Evolutionary conservation across 352 stramenopile genomes (phyloP), one percentile per base, ranked within the genome.

Genomic region (Proteromonas lacertae): DNA sequence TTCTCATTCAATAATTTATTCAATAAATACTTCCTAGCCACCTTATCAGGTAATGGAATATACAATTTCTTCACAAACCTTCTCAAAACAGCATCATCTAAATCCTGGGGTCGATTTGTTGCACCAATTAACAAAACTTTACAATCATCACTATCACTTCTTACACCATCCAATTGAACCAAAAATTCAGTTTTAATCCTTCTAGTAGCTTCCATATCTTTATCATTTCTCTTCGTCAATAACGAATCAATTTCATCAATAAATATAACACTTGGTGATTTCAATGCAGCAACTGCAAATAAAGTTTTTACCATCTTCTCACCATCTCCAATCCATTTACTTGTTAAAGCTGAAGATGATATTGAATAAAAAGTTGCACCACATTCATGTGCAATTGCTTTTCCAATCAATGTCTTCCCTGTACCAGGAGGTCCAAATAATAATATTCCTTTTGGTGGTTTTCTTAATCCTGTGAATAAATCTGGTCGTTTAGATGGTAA

Each of bases 161-260:
- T 69, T 12, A 70, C 70, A 40, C 76, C 81, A 54, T 96, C 81
- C 16, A 95, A 57, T 52, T 93, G 78, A 1, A 96, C 78, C 2
- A 95, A 56, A 54, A 94, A 95, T 51, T 96, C 84, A 0, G 81
- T 96, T 52, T 95, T 96, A 47, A 96, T 90, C 16, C 81, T 55
- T 19, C 81, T 51, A 53, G 68, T 90, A 1, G 78, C 79, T 59
- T 95, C 81, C 45, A 95, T 92, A 44, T 97, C 82, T 48, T 92
- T 75, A 0, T 69, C 72, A 53, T 69, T 92, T 45, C 87, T 55
- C 53, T 92, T 67, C 0, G 70, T 91, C 21, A 98, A 57, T 14
- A 99, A 29, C 1, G 79, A 94, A 56, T 99, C 88, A 42, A 99
- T 90, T 57, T 99, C 84, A 50, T 98, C 84, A 33, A 98, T 92